Base-by-base conservation (phyloP, 129 eudicot species). In the Arctium lappa region DNA sequence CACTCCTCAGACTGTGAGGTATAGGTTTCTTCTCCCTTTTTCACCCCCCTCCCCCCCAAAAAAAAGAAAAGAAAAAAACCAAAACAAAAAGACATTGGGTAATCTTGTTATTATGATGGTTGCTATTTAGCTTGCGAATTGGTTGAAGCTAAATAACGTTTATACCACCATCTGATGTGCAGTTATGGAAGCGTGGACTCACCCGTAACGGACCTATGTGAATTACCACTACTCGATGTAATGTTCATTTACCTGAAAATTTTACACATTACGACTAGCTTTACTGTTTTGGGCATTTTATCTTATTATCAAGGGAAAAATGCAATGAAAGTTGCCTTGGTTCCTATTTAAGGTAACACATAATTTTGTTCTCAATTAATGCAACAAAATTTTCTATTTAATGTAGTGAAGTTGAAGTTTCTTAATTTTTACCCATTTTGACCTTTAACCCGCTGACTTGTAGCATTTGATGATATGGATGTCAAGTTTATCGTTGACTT, bases 1-100 rank as follows among this genome's bases (percentile, higher is more conserved):
- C 76, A 96, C 99, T 38, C 99, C 99, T 73, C 99, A 96, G 86
- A 89, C 89, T 83, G 93, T 96, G 16, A 90, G 99, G 99, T 96
- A 91, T 73, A 63, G 31, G 73, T 77, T 6, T 39, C 18, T 80
- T 10, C 34, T 13, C 36, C 30, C 73, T 4, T 6, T 2, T 40
- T 18, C 15, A 15, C 15, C 32, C 36, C 33, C 44, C 13, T n/a
- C n/a, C 5, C 48, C 11, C 9, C 29, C 11, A 10, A 40, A 3
- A 70, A 44, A 15, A 11, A 31, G 30, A 46, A 5, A 38, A 73
- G 8, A 75, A 15, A 44, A 46, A 46, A 46, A 10, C 0, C 3
- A 46, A 46, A 37, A 4, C 0, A 37, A 40, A 40, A 40, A 42
- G 10, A 10, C 63, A 34, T 33, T 12, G 30, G 37, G 37, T 6